Evolutionary conservation across 2,329 filamentous ascomycete genomes (phyloP).

Genomic region (Arthrinium puccinioides): DNA sequence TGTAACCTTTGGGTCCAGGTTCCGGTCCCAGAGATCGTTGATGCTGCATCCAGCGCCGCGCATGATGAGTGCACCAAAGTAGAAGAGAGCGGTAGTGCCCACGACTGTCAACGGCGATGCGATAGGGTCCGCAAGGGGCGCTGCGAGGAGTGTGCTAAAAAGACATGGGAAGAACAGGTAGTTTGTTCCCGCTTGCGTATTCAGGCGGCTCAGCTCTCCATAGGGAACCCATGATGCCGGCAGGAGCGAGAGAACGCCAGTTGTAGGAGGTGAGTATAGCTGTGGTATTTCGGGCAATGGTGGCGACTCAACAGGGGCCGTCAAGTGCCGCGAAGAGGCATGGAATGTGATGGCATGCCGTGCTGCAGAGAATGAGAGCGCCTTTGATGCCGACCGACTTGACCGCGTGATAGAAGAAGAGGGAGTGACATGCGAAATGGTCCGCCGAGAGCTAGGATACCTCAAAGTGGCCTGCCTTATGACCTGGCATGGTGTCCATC

Average conservation of each 20-base stretch:
- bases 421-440: too few relatives aligned
- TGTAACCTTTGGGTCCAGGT: conserved; percentile 73
- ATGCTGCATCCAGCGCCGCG: conserved; percentile 82
- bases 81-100: conserved; percentile 62
- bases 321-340: conserved; percentile 2
- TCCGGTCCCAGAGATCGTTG: conserved; percentile 86
- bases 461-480: too few relatives aligned
- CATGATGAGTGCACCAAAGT: conserved; percentile 74
- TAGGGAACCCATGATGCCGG: conserved; percentile 70
- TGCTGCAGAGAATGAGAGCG: neutral
- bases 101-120: conserved; percentile 53
- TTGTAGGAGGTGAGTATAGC: conserved; percentile 61
- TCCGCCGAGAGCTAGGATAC: too few relatives aligned
- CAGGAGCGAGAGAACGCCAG: conserved; percentile 62
- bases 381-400: neutral
- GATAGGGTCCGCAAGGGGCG: conserved; percentile 58
- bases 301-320: conserved; percentile 11
- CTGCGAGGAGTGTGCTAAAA: conserved; percentile 76
- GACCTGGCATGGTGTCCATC: too few relatives aligned
- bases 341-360: conserved; percentile 6
- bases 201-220: conserved; percentile 71
- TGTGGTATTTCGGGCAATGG: conserved; percentile 13
- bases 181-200: conserved; percentile 76
- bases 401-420: neutral
- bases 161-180: conserved; percentile 83